Evolutionary conservation across 345 rosid genomes (phyloP), one percentile per base, ranked within the genome.

Genomic region (Mallotus nudiflorus): DNA sequence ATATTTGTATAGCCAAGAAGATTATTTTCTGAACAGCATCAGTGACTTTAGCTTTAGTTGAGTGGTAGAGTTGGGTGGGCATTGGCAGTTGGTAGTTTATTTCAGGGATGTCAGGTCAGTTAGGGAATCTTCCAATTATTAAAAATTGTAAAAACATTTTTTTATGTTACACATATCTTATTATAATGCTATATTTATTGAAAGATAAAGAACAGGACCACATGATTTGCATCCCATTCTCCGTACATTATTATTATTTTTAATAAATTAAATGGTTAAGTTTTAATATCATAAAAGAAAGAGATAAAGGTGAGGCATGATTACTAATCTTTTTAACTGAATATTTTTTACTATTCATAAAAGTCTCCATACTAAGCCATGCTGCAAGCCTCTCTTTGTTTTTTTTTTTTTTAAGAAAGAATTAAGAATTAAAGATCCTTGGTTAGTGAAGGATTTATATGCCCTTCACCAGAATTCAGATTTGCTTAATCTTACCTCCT

Each of bases 61-160:
- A 45, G 44, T 53, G 61, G 12, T 48, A 28, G 44, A 48, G 69
- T 59, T 69, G 60, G 77, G 80, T 75, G 74, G 72, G 49, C 15
- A 53, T 57, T 68, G 80, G 77, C 80, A 75, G 83, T 80, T 80
- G 70, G 80, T 65, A 80, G 75, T 75, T 80, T 75, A 52, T 68
- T 62, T 63, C 54, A 20, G 22, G 67, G 33, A 39, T 12, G 29
- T 66, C 50, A 69, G 62, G 53, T 74, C 73, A 71, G 76, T 75
- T 75, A 55, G 56, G 56, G 73, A 75, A 70, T 70, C 66, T 50
- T 62, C 49, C 39, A 39, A 50, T 49, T 46, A 67, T 71, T 68
- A 59, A 37, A 65, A 19, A 52, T 25, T n/a, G 59, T 31, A 56
- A 24, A 59, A 35, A 31, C n/a, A 37, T 19, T 35, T 44, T 4